Conservation (phyloP, 2,329 filamentous ascomycete species). For the Pseudopyricularia cyperi region DNA sequence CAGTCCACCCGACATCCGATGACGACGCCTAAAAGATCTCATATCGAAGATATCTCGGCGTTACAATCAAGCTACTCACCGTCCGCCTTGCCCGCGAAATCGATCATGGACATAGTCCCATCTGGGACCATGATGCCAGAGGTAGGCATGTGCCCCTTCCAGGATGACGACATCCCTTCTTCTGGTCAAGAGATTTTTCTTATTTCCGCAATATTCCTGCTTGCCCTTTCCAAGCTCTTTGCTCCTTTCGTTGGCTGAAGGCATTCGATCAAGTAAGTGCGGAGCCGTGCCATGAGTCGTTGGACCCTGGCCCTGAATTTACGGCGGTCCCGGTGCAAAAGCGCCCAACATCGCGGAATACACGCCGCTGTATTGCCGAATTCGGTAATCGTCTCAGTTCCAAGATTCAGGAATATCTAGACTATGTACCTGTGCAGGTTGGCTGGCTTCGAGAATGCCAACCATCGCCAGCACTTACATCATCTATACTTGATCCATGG, state of each 20-base stretch:
- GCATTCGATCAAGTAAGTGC: too few relatives aligned
- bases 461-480: not conserved
- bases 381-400: not conserved
- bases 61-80: not conserved
- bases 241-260: too few relatives aligned
- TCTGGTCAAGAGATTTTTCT: too few relatives aligned
- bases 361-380: not conserved
- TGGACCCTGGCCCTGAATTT: not conserved
- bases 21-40: not conserved
- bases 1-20: not conserved
- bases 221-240: too few relatives aligned
- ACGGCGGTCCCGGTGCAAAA: too few relatives aligned
- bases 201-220: too few relatives aligned
- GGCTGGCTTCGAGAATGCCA: not conserved
- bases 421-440: not conserved
- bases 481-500: not conserved
- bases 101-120: not conserved
- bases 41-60: not conserved
- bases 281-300: not conserved
- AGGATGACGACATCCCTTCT: not conserved
- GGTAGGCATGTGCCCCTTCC: not conserved
- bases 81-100: not conserved
- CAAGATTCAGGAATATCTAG: not conserved
- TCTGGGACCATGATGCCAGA: not conserved
- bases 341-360: not conserved